A percentile compares a stretch with the other conserved stretches of the same genome.
These are phyloP conservation scores for Sporothrix humicola DNA, from an alignment of 2,329 filamentous ascomycete genomes.

Conservation along the genomic window DNA sequence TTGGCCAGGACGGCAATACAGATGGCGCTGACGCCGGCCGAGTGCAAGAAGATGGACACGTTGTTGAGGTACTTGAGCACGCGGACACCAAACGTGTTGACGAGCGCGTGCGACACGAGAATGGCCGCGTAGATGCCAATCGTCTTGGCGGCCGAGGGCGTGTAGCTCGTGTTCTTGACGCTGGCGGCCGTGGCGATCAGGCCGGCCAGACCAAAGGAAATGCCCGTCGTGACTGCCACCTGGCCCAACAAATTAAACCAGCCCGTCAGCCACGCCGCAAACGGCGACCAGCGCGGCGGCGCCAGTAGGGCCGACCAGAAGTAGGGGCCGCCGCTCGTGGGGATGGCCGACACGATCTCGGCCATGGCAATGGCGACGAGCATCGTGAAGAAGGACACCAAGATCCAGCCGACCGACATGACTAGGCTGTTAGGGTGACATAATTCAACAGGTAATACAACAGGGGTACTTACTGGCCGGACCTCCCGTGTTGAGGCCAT, in stretches of 20 bases:
- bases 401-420: slow-evolving; percentile 62
- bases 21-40: slow-evolving; percentile 57
- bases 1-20: slow-evolving; percentile 63
- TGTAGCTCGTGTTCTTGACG: slow-evolving; percentile 47
- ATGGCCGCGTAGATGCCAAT: slow-evolving; percentile 66
- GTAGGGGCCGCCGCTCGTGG: slow-evolving; percentile 63
- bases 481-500: slow-evolving; percentile 61
- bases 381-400: slow-evolving; percentile 61
- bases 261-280: slow-evolving; percentile 50
- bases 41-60: slow-evolving; percentile 60
- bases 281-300: slow-evolving; percentile 50
- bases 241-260: slow-evolving; percentile 53
- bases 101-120: slow-evolving; percentile 58
- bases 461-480: slow-evolving; percentile 46
- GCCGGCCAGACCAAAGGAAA: slow-evolving; percentile 50
- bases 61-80: slow-evolving; percentile 64
- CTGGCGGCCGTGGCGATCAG: slow-evolving; percentile 48
- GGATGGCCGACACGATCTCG: slow-evolving; percentile 64
- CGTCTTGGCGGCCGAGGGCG: slow-evolving; percentile 53
- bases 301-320: slow-evolving; percentile 66
- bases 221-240: slow-evolving; percentile 51
- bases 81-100: slow-evolving; percentile 64
- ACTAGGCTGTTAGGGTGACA: slow-evolving; percentile 44
- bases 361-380: slow-evolving; percentile 62
- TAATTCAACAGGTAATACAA: background rate